Conservation (phyloP, 306 rosid genomes). For the Castanea mollissima region DNA sequence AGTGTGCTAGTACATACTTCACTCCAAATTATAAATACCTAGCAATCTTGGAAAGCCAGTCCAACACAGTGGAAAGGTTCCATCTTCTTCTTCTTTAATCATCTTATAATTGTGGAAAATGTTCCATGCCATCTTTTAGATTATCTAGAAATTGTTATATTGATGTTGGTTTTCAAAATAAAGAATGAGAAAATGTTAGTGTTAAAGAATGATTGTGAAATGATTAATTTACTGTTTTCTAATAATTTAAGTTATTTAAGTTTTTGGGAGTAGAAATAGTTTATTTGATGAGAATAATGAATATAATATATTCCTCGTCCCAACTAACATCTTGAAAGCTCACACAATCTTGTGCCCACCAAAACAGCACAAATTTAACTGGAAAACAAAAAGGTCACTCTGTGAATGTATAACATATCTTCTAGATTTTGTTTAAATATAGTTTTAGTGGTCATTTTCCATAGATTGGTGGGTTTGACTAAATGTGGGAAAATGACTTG, state of each 20-base stretch:
- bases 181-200: not conserved
- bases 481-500: not conserved
- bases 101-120: not conserved
- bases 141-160: not conserved
- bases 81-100: not conserved
- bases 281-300: too few species aligned
- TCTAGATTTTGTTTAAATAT: not conserved
- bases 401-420: not conserved
- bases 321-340: too few species aligned
- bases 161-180: not conserved
- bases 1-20: not conserved
- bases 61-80: not conserved
- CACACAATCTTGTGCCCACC: too few species aligned
- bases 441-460: not conserved
- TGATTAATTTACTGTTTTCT: too few species aligned
- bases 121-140: not conserved
- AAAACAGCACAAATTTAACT: not conserved
- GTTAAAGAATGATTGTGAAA: too few species aligned
- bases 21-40: not conserved
- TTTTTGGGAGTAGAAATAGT: too few species aligned
- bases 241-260: too few species aligned
- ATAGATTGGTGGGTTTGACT: not conserved
- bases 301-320: too few species aligned
- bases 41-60: not conserved
- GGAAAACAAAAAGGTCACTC: not conserved